Conservation (phyloP, 2,329 filamentous ascomycete species). For the Drechslerella dactyloides region DNA sequence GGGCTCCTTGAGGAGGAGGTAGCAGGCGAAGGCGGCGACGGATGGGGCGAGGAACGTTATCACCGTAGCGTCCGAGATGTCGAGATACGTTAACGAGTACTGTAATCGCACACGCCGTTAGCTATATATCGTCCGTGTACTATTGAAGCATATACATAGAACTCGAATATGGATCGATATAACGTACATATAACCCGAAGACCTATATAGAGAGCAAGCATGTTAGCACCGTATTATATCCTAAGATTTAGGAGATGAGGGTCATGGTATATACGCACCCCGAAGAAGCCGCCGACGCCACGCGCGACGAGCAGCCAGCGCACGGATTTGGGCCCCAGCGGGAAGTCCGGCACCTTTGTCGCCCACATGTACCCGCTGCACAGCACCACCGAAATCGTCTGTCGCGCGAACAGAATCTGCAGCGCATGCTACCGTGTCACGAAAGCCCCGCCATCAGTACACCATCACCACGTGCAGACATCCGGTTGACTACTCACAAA, state of each 20-base stretch:
- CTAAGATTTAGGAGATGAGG: not conserved
- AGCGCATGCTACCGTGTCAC: constrained; percentile 74
- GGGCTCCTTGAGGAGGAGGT: constrained; percentile 73
- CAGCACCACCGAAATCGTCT: constrained; percentile 73
- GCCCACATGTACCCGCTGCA: constrained; percentile 77
- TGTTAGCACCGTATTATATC: constrained; percentile 3
- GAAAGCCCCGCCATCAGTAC: not conserved
- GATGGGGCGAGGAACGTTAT: constrained; percentile 85
- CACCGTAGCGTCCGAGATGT: constrained; percentile 84
- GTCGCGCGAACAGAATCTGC: constrained; percentile 81
- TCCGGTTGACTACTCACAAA: constrained; percentile 27
- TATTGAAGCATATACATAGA: not conserved
- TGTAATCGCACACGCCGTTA: constrained; percentile 11
- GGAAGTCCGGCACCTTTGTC: constrained; percentile 70
- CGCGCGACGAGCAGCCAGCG: constrained; percentile 71
- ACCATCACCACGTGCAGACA: not conserved
- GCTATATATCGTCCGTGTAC: constrained; percentile 14
- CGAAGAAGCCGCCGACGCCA: constrained; percentile 67
- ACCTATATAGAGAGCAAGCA: constrained; percentile 46
- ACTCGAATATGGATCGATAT: constrained; percentile 51
- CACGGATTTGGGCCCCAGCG: constrained; percentile 72
- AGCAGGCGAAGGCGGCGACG: constrained; percentile 79
- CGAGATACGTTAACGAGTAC: constrained; percentile 76
- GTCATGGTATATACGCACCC: constrained; percentile 16
- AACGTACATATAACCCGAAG: constrained; percentile 56